These are phyloP conservation scores for Pisolithus albus DNA, from an alignment of 768 basidiomycete genomes.

Conservation along the genomic window DNA sequence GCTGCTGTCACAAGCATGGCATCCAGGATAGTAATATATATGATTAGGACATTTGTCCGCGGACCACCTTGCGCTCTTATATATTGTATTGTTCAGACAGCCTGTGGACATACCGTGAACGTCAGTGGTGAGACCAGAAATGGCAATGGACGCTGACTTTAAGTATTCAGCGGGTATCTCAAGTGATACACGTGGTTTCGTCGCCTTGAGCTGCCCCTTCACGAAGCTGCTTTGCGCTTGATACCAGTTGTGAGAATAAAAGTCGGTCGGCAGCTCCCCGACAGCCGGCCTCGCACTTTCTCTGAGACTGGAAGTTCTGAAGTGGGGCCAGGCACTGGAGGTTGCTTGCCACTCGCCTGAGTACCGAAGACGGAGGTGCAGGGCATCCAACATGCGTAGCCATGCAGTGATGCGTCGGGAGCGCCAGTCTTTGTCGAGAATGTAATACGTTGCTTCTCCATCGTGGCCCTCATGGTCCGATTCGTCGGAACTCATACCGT, in stretches of 20 bases:
- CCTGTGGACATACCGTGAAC: not conserved
- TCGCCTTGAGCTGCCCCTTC: not conserved
- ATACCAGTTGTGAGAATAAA: not conserved
- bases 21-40: too few relatives aligned
- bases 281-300: not conserved
- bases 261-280: not conserved
- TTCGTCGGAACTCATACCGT: conserved; percentile 1
- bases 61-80: not conserved
- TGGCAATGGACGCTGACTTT: not conserved
- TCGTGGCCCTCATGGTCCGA: not conserved
- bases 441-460: not conserved
- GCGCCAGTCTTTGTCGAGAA: not conserved
- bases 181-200: not conserved
- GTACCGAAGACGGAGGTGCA: too few relatives aligned
- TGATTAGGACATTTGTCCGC: not conserved
- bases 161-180: not conserved
- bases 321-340: not conserved
- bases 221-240: not conserved
- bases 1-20: too few relatives aligned
- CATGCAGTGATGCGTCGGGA: too few relatives aligned
- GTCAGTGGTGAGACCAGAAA: not conserved
- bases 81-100: not conserved
- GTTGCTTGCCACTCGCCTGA: too few relatives aligned
- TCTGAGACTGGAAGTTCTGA: not conserved
- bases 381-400: too few relatives aligned